A percentile compares a stretch with the other conserved stretches of the same genome.
Evolutionary conservation across 257 asterid genomes (phyloP).

Genomic region (Cordia subcordata): DNA sequence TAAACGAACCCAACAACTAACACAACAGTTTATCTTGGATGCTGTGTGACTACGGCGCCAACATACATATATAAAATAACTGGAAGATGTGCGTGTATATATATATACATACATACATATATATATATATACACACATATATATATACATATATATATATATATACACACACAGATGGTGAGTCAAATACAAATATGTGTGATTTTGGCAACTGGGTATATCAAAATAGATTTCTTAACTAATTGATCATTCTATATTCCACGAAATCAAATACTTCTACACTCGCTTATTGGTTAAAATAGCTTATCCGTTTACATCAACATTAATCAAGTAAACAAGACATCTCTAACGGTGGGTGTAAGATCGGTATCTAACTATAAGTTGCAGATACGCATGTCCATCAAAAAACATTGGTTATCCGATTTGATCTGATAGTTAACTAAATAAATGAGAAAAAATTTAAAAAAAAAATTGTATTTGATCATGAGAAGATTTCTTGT

Average conservation of each 20-base stretch:
- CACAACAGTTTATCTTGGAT: too few species aligned
- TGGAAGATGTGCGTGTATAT: too few species aligned
- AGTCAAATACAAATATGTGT: slow-evolving; percentile 47
- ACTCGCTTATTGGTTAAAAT: slow-evolving; percentile 9
- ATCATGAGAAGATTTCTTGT: too few species aligned
- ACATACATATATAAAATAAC: too few species aligned
- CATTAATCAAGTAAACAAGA: slow-evolving; percentile 49
- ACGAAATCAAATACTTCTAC: slow-evolving; percentile 45
- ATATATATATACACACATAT: too few species aligned
- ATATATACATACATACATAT: too few species aligned
- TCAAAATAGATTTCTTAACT: slow-evolving; percentile 66
- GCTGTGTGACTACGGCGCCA: too few species aligned
- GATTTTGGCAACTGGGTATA: slow-evolving; percentile 22
- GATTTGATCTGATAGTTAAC: not conserved
- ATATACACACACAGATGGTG: slow-evolving; percentile 44
- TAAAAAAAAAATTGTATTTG: too few species aligned
- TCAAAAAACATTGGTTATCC: not conserved
- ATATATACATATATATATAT: too few species aligned
- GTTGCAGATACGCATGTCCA: slow-evolving; percentile 1
- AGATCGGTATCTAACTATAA: slow-evolving; percentile 53
- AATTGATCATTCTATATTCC: slow-evolving; percentile 62
- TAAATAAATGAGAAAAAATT: too few species aligned
- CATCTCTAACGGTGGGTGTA: slow-evolving; percentile 65
- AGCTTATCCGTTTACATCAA: slow-evolving; percentile 55
- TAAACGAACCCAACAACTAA: too few species aligned